Evolutionary conservation across 352 stramenopile species (phyloP).

Genomic region (Phytophthora boehmeriae): DNA sequence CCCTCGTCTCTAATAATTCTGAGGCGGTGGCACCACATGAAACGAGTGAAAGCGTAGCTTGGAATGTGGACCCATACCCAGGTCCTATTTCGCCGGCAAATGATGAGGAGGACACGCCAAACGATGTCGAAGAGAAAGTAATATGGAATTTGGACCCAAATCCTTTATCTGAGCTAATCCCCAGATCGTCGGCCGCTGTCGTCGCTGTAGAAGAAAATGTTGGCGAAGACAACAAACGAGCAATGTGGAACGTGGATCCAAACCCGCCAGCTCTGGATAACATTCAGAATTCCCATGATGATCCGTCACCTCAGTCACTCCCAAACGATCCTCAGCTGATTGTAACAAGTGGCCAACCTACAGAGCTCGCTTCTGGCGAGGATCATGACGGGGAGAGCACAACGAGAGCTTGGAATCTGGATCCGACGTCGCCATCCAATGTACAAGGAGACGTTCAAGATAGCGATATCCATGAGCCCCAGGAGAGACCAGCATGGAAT

Average conservation of each 20-base stretch:
- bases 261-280: not conserved
- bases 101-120: not conserved
- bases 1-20: not conserved
- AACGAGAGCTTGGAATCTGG: slow-evolving; percentile 21
- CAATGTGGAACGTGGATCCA: slow-evolving; percentile 17
- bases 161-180: not conserved
- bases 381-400: not conserved
- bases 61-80: slow-evolving; percentile 24
- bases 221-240: not conserved
- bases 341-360: not conserved
- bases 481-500: slow-evolving; percentile 19
- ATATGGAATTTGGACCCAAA: slow-evolving; percentile 26
- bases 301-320: not conserved
- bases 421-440: not conserved
- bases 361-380: not conserved
- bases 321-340: not conserved
- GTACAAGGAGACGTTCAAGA: not conserved
- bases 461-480: not conserved
- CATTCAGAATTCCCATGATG: not conserved
- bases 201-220: slow-evolving; percentile 1
- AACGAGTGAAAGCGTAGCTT: slow-evolving; percentile 2
- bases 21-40: not conserved
- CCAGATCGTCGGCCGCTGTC: not conserved
- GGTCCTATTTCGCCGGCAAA: not conserved
- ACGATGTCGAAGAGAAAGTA: not conserved